Base-by-base conservation (phyloP, 495 filamentous ascomycete genomes). In the Tuber melanosporum region DNA sequence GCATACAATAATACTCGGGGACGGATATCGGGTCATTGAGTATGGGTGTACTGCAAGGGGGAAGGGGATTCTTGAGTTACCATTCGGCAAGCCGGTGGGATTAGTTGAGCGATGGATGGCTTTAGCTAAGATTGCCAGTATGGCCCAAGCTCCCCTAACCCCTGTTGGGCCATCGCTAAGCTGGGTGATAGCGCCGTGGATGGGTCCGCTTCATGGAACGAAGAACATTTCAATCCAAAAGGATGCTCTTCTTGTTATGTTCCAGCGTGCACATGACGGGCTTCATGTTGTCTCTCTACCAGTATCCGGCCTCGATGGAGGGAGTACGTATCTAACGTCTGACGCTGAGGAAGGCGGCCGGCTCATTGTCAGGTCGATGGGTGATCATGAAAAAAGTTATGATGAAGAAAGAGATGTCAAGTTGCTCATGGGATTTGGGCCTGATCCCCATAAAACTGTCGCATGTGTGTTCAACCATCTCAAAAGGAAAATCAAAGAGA, bases 151-250 rank as follows among this genome's bases (percentile, higher is more conserved):
- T 73, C 22, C 19, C 72, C 22, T 9, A 10, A 44, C 32, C 39
- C 15, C 22, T n/a, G 20, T 14, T 20, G 42, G 19, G 19, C 44
- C 74, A 26, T 75, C 15, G 32, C 22, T 76, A 12, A 43, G 10
- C 19, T 71, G 9, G 20, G 85, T 90, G 5, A 94, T 89, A 90
- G 88, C 86, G 41, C 91, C 94, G 0, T 98, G 95, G 95, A 85
- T 98, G 14, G 92, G 91, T 0, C 95, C 95, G 20, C 86, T 93
- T n/a, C 95, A 98, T 83, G 94, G 94, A 17, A 89, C 87, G 75
- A 84, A 86, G 9, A 84, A 85, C 5, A 91, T 95, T 44, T 81
- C 82, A 12, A 85, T 92, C 36, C 90, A 90, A 32, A 92, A 94
- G 79, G 92, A 96, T 83, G 93, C 91, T 4, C 83, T 97, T 0